Base-by-base conservation (phyloP, 495 filamentous ascomycete genomes). In the Hypoxylon rickii region DNA sequence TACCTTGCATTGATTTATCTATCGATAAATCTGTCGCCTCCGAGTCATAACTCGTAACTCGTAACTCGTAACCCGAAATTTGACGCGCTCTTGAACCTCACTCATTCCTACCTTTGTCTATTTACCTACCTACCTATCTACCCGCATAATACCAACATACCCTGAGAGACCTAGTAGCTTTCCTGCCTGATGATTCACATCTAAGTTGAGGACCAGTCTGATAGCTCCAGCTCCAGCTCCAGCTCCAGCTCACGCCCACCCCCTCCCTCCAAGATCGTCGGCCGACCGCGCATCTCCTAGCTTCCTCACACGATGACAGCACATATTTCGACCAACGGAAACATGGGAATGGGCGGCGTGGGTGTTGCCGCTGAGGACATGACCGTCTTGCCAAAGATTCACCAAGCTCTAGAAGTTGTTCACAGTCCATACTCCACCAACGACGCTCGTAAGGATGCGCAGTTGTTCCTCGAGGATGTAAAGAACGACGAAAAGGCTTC, bases 381-480 rank as follows among this genome's bases (percentile, higher is more conserved):
- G 46, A 48, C 55, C n/a, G 63, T 75, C 39, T 66, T 82, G 39
- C 60, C 77, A 7, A 81, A 79, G 63, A 92, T 97, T 44, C 81
- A 90, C 67, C 80, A 87, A 47, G 94, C 95, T 19, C 80, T 99
- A 48, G 80, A 92, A 39, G 83, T 93, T 53, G 86, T 96, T 45
- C 91, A 97, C 75, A 86, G 83, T 60, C 85, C 92, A 16, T 79
- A 86, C 45, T 92, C 90, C 18, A 77, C 86, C 43, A 96, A 96
- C 73, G 83, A 88, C 43, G 75, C 86, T n/a, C 92, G 94, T 40
- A 82, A 88, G 67, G 80, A 95, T 63, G 94, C 94, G 32, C 83
- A 90, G 44, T 64, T 79, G 6, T 96, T 89, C 68, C 85, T 99
- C 50, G 93, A 97, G 66, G 71, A 86, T 13, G 79, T 92, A 55